Evolutionary conservation across 2,329 filamentous ascomycete species (phyloP).

Genomic region (Spiromastix sp.): DNA sequence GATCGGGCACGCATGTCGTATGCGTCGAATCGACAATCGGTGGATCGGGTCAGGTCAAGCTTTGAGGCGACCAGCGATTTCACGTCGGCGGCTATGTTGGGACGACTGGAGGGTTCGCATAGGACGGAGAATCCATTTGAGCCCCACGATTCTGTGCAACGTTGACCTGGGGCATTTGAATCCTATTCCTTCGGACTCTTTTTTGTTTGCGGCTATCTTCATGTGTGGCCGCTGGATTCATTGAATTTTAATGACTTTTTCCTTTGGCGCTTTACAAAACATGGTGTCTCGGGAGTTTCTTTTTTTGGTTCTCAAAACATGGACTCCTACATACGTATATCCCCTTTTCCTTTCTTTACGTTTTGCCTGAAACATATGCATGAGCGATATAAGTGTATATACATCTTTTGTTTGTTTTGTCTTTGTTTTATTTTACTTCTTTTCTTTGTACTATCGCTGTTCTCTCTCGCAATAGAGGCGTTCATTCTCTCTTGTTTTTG

Average conservation of each 20-base stretch:
- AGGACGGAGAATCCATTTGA: neutral
- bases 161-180: neutral
- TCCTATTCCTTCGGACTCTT: neutral
- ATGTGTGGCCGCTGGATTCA: neutral
- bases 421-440: neutral
- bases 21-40: conserved; percentile 74
- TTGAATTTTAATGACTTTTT: neutral
- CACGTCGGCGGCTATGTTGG: conserved; percentile 76
- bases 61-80: conserved; percentile 87
- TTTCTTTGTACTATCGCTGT: neutral
- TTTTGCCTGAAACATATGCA: neutral
- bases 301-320: neutral
- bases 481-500: too few relatives aligned
- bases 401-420: neutral
- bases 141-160: neutral
- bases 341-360: conserved; percentile 12
- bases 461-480: too few relatives aligned
- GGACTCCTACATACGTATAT: conserved; percentile 7
- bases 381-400: neutral
- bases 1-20: conserved; percentile 73
- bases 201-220: neutral
- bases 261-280: too few relatives aligned
- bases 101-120: conserved; percentile 36
- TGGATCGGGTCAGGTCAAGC: conserved; percentile 73
- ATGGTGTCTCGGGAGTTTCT: too few relatives aligned